Evolutionary conservation across 495 filamentous ascomycete species (phyloP), one percentile per base, ranked within the genome.

Genomic region (Chaetomium cochliodes): DNA sequence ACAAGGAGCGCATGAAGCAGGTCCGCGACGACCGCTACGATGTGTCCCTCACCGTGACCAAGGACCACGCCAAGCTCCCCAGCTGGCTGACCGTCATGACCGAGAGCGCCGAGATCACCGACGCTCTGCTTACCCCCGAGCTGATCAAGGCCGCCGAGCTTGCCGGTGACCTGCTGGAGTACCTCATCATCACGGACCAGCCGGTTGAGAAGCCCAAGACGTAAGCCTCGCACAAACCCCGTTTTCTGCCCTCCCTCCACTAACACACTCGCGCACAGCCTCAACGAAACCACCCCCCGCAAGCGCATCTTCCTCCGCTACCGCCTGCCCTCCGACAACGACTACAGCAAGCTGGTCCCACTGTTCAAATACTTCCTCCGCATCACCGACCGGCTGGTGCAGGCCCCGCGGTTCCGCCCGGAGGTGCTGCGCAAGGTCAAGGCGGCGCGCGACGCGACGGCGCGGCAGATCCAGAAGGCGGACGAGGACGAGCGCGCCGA

Each of bases 51-150:
- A 97, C 94, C 25, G 87, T 84, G 68, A 97, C 93, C 66, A 93
- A 91, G 80, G 96, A 98, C 68, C 87, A 93, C 76, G 69, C 87
- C 28, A 96, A 93, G 80, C 85, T 98, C 9, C 96, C 94, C n/a
- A 76, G 80, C 62, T 98, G 96, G 96, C 82, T 88, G 18, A 96
- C 92, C 2, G 89, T 97, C 70, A 97, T 98, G 94, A 92, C 85
- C 66, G 94, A 98, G 82, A 96, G 87, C 73, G 92, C 92, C 28
- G 96, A 97, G 76, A 86, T 98, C 68, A 96, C 92, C n/a, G 91
- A 97, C 18, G 80, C 85, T 15, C 75, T 98, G 47, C 81, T 98
- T 42, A 94, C 91, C 28, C 84, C 89, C 33, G 92, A 97, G 67
- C 80, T 98, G 54, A 85, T 92, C 72, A 83, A 90, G 61, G 92